Conservation (phyloP, 164 flowering plant genomes). For the Tetracentron sinense region DNA sequence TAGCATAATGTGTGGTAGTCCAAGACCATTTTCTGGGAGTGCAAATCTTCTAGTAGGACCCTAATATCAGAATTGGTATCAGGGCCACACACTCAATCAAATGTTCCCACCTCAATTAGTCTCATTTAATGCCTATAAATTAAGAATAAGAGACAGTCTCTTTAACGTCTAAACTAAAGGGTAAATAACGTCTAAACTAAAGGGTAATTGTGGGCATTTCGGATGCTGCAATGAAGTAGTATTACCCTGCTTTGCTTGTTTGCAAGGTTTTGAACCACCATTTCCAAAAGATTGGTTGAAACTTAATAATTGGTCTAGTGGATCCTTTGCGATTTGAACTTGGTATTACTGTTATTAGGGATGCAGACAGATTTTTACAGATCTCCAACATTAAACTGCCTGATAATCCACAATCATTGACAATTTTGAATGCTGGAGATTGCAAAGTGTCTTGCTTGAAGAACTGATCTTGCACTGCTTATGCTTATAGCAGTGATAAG, state of each 20-base stretch:
- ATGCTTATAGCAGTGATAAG: constrained; percentile 14
- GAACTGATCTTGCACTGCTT: constrained; percentile 37
- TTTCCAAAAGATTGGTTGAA: not conserved
- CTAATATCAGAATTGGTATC: no score
- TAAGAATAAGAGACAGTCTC: no score
- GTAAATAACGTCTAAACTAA: no score
- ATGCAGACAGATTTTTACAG: constrained; percentile 8
- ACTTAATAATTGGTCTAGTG: constrained; percentile 9
- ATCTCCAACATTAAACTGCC: constrained; percentile 14
- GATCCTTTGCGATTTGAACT: constrained; percentile 17
- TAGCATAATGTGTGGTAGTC: no score
- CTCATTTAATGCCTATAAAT: no score
- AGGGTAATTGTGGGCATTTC: constrained; percentile 31
- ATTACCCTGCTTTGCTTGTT: constrained; percentile 17
- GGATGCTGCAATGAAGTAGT: constrained; percentile 18
- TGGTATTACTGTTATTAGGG: not conserved
- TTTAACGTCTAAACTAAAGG: no score
- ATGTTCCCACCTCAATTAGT: no score
- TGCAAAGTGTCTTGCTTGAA: constrained; percentile 28
- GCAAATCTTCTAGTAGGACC: no score
- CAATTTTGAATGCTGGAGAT: constrained; percentile 6
- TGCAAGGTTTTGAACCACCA: constrained; percentile 16
- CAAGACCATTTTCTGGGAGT: no score
- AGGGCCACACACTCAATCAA: no score
- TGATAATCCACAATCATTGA: constrained; percentile 1